A percentile compares a stretch with the other conserved stretches of the same genome.
These are phyloP conservation scores for Pelargonium exstipulatum DNA, from an alignment of 441 rosid species.

Conservation along the genomic window DNA sequence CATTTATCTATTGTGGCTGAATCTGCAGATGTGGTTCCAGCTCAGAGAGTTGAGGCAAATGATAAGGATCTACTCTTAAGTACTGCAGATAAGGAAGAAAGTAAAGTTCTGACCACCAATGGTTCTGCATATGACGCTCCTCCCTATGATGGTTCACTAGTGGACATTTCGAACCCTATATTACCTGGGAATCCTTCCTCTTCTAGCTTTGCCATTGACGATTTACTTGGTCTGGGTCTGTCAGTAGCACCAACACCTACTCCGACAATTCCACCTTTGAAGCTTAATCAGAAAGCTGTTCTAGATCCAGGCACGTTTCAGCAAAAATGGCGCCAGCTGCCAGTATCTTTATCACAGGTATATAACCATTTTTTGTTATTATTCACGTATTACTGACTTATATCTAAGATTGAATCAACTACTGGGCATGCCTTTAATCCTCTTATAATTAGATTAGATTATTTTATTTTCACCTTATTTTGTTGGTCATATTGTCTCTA, in stretches of 20 bases:
- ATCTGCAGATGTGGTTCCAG: constrained; percentile 49
- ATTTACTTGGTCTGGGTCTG: constrained; percentile 74
- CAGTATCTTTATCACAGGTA: constrained; percentile 66
- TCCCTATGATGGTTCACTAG: constrained; percentile 38
- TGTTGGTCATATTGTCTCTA: not conserved
- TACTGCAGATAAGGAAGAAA: constrained; percentile 76
- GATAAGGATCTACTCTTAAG: constrained; percentile 84
- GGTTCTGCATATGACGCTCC: constrained; percentile 72
- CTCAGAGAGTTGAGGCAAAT: constrained; percentile 72
- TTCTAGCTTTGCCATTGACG: constrained; percentile 68
- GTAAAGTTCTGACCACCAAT: constrained; percentile 37
- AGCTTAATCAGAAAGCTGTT: constrained; percentile 72
- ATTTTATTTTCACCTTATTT: not conserved
- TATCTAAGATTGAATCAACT: not conserved
- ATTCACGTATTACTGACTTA: not conserved
- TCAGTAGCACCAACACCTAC: constrained; percentile 42
- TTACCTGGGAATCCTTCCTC: constrained; percentile 32
- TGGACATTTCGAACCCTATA: constrained; percentile 40
- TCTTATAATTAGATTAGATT: not conserved
- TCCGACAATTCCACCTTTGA: constrained; percentile 54
- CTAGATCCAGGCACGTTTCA: constrained; percentile 81
- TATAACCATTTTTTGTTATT: not conserved
- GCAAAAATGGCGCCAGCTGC: constrained; percentile 90
- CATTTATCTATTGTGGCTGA: constrained; percentile 61
- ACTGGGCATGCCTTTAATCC: not conserved